A percentile compares a stretch with the other conserved stretches of the same genome.
Conservation (phyloP, 2,329 filamentous ascomycete species). For the Atkinsonella texensis region DNA sequence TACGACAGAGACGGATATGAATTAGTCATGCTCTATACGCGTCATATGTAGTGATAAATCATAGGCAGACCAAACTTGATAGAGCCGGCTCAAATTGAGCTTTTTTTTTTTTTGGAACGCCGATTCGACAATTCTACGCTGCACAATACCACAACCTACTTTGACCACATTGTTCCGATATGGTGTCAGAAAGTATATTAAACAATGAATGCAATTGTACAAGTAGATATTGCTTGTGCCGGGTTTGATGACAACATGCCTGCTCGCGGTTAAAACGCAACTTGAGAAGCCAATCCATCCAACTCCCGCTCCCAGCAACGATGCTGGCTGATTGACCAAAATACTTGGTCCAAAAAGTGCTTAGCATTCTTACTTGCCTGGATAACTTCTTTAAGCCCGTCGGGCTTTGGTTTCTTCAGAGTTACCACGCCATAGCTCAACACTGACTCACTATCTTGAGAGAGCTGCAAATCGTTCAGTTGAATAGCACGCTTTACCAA, state of each 20-base stretch:
- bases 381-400: conserved; percentile 48
- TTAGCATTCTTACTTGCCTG: conserved; percentile 54
- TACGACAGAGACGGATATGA: too few relatives aligned
- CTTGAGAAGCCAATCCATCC: conserved; percentile 52
- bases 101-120: too few relatives aligned
- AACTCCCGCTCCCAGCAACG: conserved; percentile 63
- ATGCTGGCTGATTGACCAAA: conserved; percentile 57
- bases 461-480: conserved; percentile 29
- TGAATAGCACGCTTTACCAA: conserved; percentile 42
- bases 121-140: too few relatives aligned
- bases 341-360: conserved; percentile 60
- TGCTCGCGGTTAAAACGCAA: conserved; percentile 47
- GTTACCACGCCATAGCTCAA: conserved; percentile 74
- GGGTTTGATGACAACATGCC: too few relatives aligned
- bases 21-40: too few relatives aligned
- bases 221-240: too few relatives aligned
- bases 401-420: conserved; percentile 37
- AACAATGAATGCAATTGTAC: background rate
- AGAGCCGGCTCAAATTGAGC: too few relatives aligned
- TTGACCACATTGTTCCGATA: too few relatives aligned
- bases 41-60: too few relatives aligned
- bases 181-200: too few relatives aligned
- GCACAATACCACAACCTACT: too few relatives aligned
- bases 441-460: conserved; percentile 31
- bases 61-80: too few relatives aligned